These are phyloP conservation scores for Filosporella fistucella DNA, from an alignment of 495 filamentous ascomycete species.

Conservation along the genomic window DNA sequence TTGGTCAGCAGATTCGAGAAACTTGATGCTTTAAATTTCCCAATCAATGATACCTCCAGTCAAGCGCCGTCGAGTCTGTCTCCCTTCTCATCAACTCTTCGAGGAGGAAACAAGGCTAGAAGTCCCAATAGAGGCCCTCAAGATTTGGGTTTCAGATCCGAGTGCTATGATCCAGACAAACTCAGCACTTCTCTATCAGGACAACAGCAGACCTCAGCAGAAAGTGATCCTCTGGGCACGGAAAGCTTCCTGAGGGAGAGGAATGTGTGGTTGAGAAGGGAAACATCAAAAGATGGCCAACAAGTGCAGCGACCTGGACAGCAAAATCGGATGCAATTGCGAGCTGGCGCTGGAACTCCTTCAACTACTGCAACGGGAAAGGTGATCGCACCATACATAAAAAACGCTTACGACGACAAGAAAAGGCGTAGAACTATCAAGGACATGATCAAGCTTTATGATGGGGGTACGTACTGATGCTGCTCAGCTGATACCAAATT, in stretches of 20 bases:
- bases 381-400: neutral
- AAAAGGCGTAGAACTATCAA: neutral
- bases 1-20: constrained; percentile 39
- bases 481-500: neutral
- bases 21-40: constrained; percentile 29
- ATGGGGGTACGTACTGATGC: constrained; percentile 11
- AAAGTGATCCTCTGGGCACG: too few species aligned
- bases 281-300: too few species aligned
- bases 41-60: constrained; percentile 1
- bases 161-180: too few species aligned
- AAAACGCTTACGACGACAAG: neutral
- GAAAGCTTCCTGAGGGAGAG: too few species aligned
- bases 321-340: too few species aligned
- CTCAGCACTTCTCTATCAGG: too few species aligned
- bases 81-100: neutral
- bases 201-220: too few species aligned
- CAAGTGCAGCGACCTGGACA: too few species aligned
- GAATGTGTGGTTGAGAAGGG: too few species aligned
- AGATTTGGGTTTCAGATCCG: too few species aligned
- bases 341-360: too few species aligned
- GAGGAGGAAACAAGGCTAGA: neutral
- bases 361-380: neutral
- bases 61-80: constrained; percentile 9
- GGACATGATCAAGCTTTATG: constrained; percentile 16
- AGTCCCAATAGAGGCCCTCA: neutral